Conservation (phyloP, 2,329 filamentous ascomycete species). For the Xylariomycetidae sp. region DNA sequence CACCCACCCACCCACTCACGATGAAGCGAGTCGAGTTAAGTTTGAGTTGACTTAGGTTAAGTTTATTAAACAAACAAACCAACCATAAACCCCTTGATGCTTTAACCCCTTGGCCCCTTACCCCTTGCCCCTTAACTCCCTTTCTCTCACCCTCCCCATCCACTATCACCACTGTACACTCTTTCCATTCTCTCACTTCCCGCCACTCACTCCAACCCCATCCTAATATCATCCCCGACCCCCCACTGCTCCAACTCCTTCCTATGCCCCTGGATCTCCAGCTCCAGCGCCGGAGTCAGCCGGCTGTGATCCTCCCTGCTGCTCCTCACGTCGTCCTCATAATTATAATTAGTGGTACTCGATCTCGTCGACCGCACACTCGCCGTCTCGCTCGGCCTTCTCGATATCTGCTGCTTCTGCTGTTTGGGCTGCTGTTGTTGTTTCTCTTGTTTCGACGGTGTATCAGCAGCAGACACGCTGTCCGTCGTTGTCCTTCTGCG, state of each 20-base stretch:
- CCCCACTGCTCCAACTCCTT: conserved; percentile 64
- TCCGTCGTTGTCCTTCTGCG: conserved; percentile 19
- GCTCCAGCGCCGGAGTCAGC: conserved; percentile 33
- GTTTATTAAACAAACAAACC: too few relatives aligned
- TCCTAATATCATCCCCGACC: conserved; percentile 76
- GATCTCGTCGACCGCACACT: conserved; percentile 30
- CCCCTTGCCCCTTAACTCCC: too few relatives aligned
- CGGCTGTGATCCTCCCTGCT: conserved; percentile 21
- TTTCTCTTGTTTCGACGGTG: conserved; percentile 26
- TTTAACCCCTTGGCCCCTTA: too few relatives aligned
- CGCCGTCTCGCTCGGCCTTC: conserved; percentile 38
- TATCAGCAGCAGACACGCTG: conserved; percentile 6
- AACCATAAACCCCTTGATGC: too few relatives aligned
- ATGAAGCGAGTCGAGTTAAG: too few relatives aligned
- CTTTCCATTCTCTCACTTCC: background rate
- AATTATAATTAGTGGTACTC: background rate
- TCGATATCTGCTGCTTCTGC: conserved; percentile 32
- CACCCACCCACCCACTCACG: too few relatives aligned
- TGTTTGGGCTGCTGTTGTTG: too few relatives aligned
- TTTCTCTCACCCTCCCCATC: too few relatives aligned
- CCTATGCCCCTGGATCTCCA: conserved; percentile 49
- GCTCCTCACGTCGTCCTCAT: background rate
- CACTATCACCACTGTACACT: too few relatives aligned
- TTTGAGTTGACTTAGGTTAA: too few relatives aligned
- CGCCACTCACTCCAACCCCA: conserved; percentile 74